Evolutionary conservation across 768 basidiomycete genomes (phyloP).

Genomic region (Pulveroboletus sp.): DNA sequence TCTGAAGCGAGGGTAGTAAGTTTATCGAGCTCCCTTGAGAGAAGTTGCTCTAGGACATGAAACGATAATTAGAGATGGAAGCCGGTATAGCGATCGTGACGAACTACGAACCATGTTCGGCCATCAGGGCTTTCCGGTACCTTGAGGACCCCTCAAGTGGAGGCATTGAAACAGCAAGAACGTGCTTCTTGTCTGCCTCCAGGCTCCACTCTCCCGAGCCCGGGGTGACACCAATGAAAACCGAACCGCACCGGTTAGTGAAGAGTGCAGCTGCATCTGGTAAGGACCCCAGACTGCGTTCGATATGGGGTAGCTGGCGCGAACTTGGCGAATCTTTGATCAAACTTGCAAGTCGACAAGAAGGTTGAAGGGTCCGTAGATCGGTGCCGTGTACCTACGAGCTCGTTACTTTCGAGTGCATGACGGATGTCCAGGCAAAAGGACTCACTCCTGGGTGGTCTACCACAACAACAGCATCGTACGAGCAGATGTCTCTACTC

Average conservation of each 20-base stretch:
- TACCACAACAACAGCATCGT: constrained; percentile 63
- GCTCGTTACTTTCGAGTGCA: constrained; percentile 1
- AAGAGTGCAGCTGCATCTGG: constrained; percentile 40
- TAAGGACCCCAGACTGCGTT: constrained; percentile 26
- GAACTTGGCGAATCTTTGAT: constrained; percentile 50
- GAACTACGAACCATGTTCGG: constrained; percentile 48
- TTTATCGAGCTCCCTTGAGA: constrained; percentile 45
- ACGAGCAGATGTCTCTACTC: constrained; percentile 48
- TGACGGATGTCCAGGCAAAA: neutral
- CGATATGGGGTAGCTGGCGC: constrained; percentile 60
- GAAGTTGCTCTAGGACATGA: constrained; percentile 35
- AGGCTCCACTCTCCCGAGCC: constrained; percentile 35
- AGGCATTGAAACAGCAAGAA: constrained; percentile 56
- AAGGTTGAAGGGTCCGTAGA: constrained; percentile 53
- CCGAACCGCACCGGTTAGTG: constrained; percentile 50
- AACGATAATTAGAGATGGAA: constrained; percentile 1
- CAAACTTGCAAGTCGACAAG: constrained; percentile 43
- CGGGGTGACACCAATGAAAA: constrained; percentile 39
- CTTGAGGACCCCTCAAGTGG: constrained; percentile 37
- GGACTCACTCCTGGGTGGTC: constrained; percentile 67
- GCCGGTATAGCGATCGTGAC: neutral
- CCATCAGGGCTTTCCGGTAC: constrained; percentile 44
- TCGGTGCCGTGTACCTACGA: constrained; percentile 72
- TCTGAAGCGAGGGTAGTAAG: constrained; percentile 49
- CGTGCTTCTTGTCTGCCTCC: constrained; percentile 43